These are phyloP conservation scores for Lachnellula hyalina DNA, from an alignment of 2,329 filamentous ascomycete species.

Conservation along the genomic window DNA sequence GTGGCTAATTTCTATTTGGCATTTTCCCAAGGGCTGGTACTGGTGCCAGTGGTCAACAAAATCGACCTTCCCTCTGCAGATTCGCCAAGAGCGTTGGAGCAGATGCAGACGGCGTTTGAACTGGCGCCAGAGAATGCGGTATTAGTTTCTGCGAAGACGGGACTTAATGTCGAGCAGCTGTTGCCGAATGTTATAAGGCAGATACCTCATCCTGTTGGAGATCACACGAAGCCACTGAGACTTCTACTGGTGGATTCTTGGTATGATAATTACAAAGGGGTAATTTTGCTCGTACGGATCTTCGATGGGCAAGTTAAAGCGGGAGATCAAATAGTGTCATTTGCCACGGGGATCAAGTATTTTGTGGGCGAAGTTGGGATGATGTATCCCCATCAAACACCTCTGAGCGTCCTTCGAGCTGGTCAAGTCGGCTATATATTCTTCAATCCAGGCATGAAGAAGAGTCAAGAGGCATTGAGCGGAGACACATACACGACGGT, in stretches of 20 bases:
- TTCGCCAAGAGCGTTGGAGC: conserved; percentile 75
- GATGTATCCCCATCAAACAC: conserved; percentile 83
- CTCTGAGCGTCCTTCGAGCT: conserved; percentile 74
- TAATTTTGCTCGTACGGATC: conserved; percentile 82
- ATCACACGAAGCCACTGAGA: conserved; percentile 66
- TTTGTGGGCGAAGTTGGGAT: conserved; percentile 95
- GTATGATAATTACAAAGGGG: conserved; percentile 95
- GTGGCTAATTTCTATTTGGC: conserved; percentile 98
- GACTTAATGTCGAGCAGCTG: conserved; percentile 76
- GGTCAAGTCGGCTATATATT: conserved; percentile 95
- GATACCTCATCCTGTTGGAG: conserved; percentile 75
- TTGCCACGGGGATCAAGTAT: conserved; percentile 85
- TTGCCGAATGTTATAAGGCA: conserved; percentile 80
- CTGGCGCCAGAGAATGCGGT: conserved; percentile 70
- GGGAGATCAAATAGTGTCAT: conserved; percentile 80
- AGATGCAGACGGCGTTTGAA: conserved; percentile 84
- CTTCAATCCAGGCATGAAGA: conserved; percentile 99
- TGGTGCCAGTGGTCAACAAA: conserved; percentile 95
- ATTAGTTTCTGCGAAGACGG: conserved; percentile 89
- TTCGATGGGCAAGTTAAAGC: conserved; percentile 83
- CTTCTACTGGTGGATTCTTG: conserved; percentile 93
- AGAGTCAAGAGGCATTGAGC: conserved; percentile 89
- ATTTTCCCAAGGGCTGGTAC: conserved; percentile 79
- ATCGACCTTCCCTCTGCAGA: conserved; percentile 90
- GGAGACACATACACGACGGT: conserved; percentile 90